Evolutionary conservation across 805 yeast species (phyloP).

Genomic region (Wickerhamiella parazyma): DNA sequence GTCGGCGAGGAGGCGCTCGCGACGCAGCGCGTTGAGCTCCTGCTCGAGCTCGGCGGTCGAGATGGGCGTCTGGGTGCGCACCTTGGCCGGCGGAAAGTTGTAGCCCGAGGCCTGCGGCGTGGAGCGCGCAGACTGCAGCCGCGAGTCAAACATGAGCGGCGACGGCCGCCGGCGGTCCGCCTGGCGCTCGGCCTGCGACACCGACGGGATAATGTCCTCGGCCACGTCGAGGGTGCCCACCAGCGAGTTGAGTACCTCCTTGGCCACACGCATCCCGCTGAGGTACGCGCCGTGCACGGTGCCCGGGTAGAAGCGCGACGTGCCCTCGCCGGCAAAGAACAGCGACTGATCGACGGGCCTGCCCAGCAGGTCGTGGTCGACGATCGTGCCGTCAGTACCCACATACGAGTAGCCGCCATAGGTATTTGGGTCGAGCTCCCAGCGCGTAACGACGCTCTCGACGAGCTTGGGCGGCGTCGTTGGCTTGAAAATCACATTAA

Average conservation of each 20-base stretch:
- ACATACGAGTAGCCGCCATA: conserved; percentile 59
- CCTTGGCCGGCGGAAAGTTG: not conserved
- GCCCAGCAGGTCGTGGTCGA: conserved; percentile 30
- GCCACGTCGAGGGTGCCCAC: conserved; percentile 31
- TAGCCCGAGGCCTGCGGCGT: conserved; percentile 8
- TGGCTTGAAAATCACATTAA: conserved; percentile 22
- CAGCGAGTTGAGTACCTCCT: conserved; percentile 28
- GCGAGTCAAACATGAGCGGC: conserved; percentile 4
- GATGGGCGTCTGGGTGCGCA: conserved; percentile 7
- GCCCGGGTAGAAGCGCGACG: conserved; percentile 30
- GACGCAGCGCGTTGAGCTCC: conserved; percentile 21
- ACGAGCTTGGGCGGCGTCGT: conserved; percentile 20
- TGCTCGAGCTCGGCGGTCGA: conserved; percentile 17
- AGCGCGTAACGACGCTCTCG: conserved; percentile 40
- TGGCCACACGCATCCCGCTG: conserved; percentile 31
- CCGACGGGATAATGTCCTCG: conserved; percentile 22
- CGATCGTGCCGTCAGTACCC: conserved; percentile 31
- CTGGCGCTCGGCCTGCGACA: too few relatives aligned
- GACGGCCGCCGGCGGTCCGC: conserved; percentile 7
- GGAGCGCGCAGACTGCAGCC: not conserved
- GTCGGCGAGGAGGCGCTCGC: conserved; percentile 22
- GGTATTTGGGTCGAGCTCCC: conserved; percentile 71
- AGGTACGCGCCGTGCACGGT: conserved; percentile 33
- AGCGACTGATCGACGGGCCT: conserved; percentile 27
- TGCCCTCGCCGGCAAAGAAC: conserved; percentile 34